Evolutionary conservation across 768 basidiomycete species (phyloP).

Genomic region (Rhodotorula paludigena): DNA sequence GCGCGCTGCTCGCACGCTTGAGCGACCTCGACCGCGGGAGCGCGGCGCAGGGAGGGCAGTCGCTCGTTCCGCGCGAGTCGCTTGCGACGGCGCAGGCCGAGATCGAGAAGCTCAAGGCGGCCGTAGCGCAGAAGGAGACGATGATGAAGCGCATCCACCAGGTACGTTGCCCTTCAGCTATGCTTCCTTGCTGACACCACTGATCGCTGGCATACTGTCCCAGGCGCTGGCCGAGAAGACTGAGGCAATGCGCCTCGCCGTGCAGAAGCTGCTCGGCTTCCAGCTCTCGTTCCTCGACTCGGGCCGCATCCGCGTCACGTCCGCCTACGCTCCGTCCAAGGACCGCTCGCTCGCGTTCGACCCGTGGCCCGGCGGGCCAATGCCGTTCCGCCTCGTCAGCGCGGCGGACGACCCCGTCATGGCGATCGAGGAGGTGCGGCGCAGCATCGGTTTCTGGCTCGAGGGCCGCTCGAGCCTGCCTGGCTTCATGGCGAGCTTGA

Average conservation of each 20-base stretch:
- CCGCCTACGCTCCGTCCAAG: constrained; percentile 64
- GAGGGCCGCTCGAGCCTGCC: constrained; percentile 36
- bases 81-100: constrained; percentile 65
- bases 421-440: constrained; percentile 66
- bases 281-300: constrained; percentile 88
- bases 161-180: constrained; percentile 49
- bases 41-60: neutral
- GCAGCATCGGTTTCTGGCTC: constrained; percentile 58
- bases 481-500: constrained; percentile 41
- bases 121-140: constrained; percentile 69
- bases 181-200: constrained; percentile 2
- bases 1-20: constrained; percentile 66
- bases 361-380: constrained; percentile 35
- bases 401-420: constrained; percentile 45
- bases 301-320: constrained; percentile 81
- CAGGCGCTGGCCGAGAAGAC: constrained; percentile 80
- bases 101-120: constrained; percentile 65
- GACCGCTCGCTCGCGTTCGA: constrained; percentile 66
- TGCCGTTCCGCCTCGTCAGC: constrained; percentile 37
- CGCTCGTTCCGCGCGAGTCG: constrained; percentile 35
- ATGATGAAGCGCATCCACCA: constrained; percentile 74
- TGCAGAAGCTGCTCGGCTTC: constrained; percentile 81
- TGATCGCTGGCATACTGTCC: too few relatives aligned
- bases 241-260: constrained; percentile 84
- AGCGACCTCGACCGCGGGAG: constrained; percentile 32